Conservation (phyloP, 2,329 filamentous ascomycete species). For the Fusarium chaquense region DNA sequence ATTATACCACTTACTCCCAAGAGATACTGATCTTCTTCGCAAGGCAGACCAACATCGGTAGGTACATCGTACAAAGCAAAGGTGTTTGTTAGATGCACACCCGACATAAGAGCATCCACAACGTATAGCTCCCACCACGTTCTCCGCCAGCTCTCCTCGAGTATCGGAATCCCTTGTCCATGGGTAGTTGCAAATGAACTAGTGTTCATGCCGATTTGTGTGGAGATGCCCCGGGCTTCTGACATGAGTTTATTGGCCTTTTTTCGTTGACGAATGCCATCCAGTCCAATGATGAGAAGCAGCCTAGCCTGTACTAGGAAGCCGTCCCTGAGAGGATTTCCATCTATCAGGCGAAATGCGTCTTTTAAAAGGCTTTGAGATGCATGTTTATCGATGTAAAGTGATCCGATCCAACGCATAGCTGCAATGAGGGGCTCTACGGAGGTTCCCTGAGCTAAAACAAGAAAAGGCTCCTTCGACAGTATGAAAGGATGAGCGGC, state of each 20-base stretch:
- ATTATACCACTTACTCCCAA: not conserved
- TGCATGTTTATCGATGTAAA: not conserved
- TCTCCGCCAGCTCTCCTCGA: slow-evolving; percentile 20
- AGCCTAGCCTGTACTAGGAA: slow-evolving; percentile 6
- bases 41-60: slow-evolving; percentile 3
- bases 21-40: not conserved
- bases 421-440: not conserved
- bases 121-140: slow-evolving; percentile 22
- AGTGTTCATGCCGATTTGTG: not conserved
- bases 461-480: not conserved
- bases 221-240: not conserved
- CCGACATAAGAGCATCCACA: slow-evolving; percentile 10
- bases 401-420: slow-evolving; percentile 12
- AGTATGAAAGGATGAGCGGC: slow-evolving; percentile 8
- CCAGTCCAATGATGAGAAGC: slow-evolving; percentile 10
- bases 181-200: not conserved
- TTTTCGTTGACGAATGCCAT: not conserved
- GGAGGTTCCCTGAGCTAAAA: not conserved
- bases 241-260: not conserved
- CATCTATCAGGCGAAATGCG: not conserved
- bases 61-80: slow-evolving; percentile 1
- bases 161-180: not conserved
- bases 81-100: slow-evolving; percentile 13
- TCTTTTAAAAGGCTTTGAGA: not conserved
- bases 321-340: not conserved